Conservation (phyloP, 1,284 basidiomycete genomes). For the Rhodotorula sp. region DNA sequence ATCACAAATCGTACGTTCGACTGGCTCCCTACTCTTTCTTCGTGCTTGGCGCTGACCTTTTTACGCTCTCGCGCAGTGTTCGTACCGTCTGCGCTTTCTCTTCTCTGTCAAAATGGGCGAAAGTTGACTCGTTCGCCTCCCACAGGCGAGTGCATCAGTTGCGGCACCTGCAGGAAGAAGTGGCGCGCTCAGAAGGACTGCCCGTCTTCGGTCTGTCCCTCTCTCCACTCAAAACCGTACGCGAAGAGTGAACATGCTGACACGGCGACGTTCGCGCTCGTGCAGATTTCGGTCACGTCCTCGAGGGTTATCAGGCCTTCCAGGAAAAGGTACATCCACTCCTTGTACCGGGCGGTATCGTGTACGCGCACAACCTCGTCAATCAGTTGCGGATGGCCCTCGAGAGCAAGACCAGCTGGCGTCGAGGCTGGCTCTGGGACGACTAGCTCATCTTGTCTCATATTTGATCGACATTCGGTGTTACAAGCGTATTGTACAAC, state of each 20-base stretch:
- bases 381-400: constrained; percentile 42
- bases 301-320: constrained; percentile 40
- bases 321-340: constrained; percentile 42
- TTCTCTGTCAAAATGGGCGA: too few species aligned
- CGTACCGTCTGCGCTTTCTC: background rate
- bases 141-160: constrained; percentile 38
- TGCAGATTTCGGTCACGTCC: constrained; percentile 33
- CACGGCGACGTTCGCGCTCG: too few species aligned
- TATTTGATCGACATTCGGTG: background rate
- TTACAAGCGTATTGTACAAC: background rate
- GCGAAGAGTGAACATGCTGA: too few species aligned
- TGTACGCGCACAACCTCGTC: constrained; percentile 38
- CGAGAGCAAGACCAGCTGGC: constrained; percentile 21
- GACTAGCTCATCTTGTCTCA: background rate
- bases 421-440: constrained; percentile 29
- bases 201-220: constrained; percentile 32
- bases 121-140: background rate
- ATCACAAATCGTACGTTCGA: constrained; percentile 37
- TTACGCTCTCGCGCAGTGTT: constrained; percentile 12
- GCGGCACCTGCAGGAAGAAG: constrained; percentile 38
- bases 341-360: constrained; percentile 34
- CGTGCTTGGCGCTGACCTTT: background rate
- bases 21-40: too few species aligned
- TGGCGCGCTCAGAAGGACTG: constrained; percentile 33
- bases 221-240: too few species aligned